phyloP scores from a whole-genome alignment of 1,139 yeast species.

The Suhomyces chickasaworum region DNA sequence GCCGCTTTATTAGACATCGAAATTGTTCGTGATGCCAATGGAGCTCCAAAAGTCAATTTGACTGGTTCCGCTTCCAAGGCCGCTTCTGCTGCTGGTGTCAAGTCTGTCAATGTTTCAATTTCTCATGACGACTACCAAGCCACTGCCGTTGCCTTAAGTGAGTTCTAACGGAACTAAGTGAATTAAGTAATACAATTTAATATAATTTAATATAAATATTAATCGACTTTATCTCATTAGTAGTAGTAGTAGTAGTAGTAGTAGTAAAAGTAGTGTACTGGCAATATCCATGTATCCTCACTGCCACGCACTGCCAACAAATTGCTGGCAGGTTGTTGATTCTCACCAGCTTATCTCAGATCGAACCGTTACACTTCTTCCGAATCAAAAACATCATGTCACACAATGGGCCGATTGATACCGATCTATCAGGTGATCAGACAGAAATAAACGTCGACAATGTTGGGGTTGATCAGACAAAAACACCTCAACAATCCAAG shows the following conservation, averaged over 20 bases:
- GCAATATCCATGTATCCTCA: too few relatives aligned
- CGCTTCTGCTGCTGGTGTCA: slow-evolving; percentile 71
- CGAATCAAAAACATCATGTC: slow-evolving; percentile 2
- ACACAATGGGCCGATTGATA: slow-evolving; percentile 1
- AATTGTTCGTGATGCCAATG: slow-evolving; percentile 70
- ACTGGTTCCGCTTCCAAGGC: slow-evolving; percentile 75
- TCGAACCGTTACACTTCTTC: neutral
- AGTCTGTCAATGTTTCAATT: slow-evolving; percentile 78
- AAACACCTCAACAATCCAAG: neutral
- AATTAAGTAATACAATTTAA: too few relatives aligned
- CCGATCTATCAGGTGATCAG: slow-evolving; percentile 3
- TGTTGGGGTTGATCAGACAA: neutral
- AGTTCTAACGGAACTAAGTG: too few relatives aligned
- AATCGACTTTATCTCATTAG: neutral
- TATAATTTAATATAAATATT: too few relatives aligned
- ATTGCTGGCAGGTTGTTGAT: slow-evolving; percentile 10
- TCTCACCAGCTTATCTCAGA: slow-evolving; percentile 2
- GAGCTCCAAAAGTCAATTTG: slow-evolving; percentile 80
- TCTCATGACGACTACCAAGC: slow-evolving; percentile 97
- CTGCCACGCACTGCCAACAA: slow-evolving; percentile 8
- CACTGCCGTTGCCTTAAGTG: slow-evolving; percentile 94
- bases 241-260: too few relatives aligned
- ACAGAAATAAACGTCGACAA: neutral
- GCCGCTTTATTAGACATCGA: slow-evolving; percentile 92
- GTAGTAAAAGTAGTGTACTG: too few relatives aligned